These are phyloP conservation scores for Tephrocybe rancida DNA, from an alignment of 768 basidiomycete genomes.

Conservation along the genomic window DNA sequence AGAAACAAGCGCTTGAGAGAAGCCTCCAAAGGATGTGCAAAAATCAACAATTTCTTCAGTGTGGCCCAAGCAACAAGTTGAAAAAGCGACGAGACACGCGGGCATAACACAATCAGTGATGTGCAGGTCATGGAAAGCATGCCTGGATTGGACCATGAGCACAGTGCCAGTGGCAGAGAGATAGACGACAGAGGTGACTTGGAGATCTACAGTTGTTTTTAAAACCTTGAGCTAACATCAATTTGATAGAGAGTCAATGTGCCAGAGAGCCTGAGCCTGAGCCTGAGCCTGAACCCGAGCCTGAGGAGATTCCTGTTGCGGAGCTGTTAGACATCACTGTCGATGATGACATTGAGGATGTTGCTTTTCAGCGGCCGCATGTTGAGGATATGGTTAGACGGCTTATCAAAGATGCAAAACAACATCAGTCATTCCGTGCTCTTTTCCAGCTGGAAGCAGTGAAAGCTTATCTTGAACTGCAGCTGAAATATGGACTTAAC, in stretches of 20 bases:
- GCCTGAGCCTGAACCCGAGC: background rate
- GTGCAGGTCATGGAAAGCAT: too few relatives aligned
- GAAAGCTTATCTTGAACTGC: conserved; percentile 13
- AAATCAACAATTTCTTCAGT: too few relatives aligned
- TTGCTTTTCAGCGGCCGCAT: background rate
- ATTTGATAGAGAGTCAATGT: background rate
- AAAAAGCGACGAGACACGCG: too few relatives aligned
- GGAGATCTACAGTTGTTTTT: too few relatives aligned
- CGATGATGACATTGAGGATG: background rate
- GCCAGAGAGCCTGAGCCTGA: background rate
- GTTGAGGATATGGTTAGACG: background rate
- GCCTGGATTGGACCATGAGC: too few relatives aligned
- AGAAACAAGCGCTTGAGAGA: too few relatives aligned
- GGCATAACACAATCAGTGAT: too few relatives aligned
- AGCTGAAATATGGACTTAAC: background rate
- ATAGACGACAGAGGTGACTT: too few relatives aligned
- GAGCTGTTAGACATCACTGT: background rate
- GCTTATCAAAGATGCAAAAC: conserved; percentile 10
- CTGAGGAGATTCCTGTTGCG: background rate
- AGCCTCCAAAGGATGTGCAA: too few relatives aligned
- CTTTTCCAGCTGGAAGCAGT: conserved; percentile 16
- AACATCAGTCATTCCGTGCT: conserved; percentile 11
- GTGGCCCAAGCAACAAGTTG: too few relatives aligned
- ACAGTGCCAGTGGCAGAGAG: too few relatives aligned
- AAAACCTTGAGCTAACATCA: background rate